These are phyloP conservation scores for Metschnikowia koreensis DNA, from an alignment of 805 yeast genomes.

Conservation along the genomic window DNA sequence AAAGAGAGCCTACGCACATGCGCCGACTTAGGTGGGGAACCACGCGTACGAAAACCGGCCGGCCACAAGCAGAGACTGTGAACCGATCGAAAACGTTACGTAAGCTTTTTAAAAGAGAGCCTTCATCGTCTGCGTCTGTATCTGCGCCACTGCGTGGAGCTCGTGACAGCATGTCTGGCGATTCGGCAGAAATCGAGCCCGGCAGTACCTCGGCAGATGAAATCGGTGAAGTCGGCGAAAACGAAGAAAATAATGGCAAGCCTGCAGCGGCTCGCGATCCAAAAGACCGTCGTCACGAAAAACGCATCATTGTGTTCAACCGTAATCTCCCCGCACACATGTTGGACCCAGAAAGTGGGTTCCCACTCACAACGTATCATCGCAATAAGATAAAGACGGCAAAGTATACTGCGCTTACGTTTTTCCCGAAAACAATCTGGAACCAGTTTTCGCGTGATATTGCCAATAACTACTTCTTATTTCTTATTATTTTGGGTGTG, in stretches of 20 bases:
- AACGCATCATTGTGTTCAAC: slow-evolving; percentile 42
- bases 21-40: slow-evolving; percentile 91
- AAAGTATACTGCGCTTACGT: slow-evolving; percentile 57
- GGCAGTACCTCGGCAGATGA: too few species aligned
- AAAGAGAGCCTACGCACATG: slow-evolving; percentile 46
- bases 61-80: slow-evolving; percentile 48
- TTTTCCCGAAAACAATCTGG: slow-evolving; percentile 54
- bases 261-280: slow-evolving; percentile 24
- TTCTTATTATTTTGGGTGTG: slow-evolving; percentile 53
- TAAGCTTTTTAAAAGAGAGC: slow-evolving; percentile 31
- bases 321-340: slow-evolving; percentile 56
- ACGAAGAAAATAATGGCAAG: slow-evolving; percentile 25
- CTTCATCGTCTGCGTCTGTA: too few species aligned
- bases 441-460: slow-evolving; percentile 53
- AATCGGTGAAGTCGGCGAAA: too few species aligned
- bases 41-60: slow-evolving; percentile 69
- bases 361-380: slow-evolving; percentile 41
- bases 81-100: slow-evolving; percentile 61
- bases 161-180: slow-evolving; percentile 5
- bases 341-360: slow-evolving; percentile 35
- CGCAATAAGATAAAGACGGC: slow-evolving; percentile 63
- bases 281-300: slow-evolving; percentile 24
- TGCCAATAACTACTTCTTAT: slow-evolving; percentile 58
- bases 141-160: too few species aligned
- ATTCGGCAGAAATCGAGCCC: too few species aligned